These are phyloP conservation scores for Fraxinus nigra DNA, from an alignment of 305 asterid species.

Conservation along the genomic window DNA sequence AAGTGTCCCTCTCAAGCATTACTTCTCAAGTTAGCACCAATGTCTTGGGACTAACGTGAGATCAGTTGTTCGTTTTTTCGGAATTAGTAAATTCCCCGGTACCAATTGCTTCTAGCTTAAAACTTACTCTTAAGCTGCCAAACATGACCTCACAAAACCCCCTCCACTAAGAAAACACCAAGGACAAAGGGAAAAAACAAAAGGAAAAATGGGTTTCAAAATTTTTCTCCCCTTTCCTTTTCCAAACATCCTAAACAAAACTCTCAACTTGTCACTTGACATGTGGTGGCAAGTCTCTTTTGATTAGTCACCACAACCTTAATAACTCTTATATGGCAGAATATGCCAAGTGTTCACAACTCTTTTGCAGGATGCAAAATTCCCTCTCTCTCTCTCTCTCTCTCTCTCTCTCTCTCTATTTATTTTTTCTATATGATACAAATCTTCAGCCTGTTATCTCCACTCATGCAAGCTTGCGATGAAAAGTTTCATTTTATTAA, in stretches of 20 bases:
- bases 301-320: conserved; percentile 28
- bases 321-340: conserved; percentile 2
- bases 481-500: neutral
- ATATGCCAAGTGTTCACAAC: conserved; percentile 1
- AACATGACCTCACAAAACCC: neutral
- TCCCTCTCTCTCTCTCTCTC: no score
- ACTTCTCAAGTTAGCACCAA: neutral
- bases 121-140: neutral
- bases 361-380: neutral
- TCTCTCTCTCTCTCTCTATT: no score
- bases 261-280: conserved; percentile 12
- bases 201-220: neutral
- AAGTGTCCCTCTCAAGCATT: neutral
- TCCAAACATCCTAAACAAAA: neutral
- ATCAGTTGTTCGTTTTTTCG: neutral
- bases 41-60: neutral
- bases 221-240: neutral
- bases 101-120: neutral
- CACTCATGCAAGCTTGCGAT: neutral
- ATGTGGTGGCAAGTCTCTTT: conserved; percentile 25
- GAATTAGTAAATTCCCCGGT: neutral
- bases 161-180: conserved; percentile 3
- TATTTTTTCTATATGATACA: no score
- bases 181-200: conserved; percentile 2
- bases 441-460: neutral